Base-by-base conservation (phyloP, 345 rosid genomes). In the Kernera saxatilis region DNA sequence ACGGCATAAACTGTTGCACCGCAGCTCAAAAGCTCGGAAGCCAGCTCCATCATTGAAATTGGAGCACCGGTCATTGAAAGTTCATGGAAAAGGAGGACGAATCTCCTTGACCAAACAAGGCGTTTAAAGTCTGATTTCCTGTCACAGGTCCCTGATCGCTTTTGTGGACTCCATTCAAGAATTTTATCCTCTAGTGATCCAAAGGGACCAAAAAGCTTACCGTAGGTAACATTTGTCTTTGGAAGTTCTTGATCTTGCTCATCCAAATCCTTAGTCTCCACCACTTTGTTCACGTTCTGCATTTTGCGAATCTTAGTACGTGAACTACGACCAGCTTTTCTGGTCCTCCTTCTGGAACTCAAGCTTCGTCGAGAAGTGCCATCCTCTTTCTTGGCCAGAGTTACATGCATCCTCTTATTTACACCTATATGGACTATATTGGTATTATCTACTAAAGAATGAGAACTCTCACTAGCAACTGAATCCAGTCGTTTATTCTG, bases 31-130 rank as follows among this genome's bases (percentile, higher is more conserved):
- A 93, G 90, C 81, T 93, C 98, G 1, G 96, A 88, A 48, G 98
- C 97, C 82, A 93, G 76, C 80, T 93, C 98, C 92, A 93, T 82
- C 96, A 93, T 91, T 43, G 98, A 91, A 53, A 89, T 86, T 12
- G 98, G 98, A 67, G 98, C 98, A 30, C 98, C 98, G 0, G 98
- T 93, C 97, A 91, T 91, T 29, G 98, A 93, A n/a, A 93, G 87
- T 70, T 93, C 98, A 71, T 93, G 98, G 77, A 93, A 93, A 74
- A 93, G 69, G 72, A 93, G 72, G 25, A 93, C 84, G 71, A 93
- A 93, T 67, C 89, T 91, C 81, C 98, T 87, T 6, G 98, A 93
- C 97, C 98, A 93, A 60, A 91, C 97, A 81, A 93, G 92, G 53
- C 94, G 88, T 30, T 94, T 88, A 77, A 93, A 93, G 56, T 85